phyloP scores from a whole-genome alignment of 352 stramenopile species.

The Phytopythium cucurbitacearum region DNA sequence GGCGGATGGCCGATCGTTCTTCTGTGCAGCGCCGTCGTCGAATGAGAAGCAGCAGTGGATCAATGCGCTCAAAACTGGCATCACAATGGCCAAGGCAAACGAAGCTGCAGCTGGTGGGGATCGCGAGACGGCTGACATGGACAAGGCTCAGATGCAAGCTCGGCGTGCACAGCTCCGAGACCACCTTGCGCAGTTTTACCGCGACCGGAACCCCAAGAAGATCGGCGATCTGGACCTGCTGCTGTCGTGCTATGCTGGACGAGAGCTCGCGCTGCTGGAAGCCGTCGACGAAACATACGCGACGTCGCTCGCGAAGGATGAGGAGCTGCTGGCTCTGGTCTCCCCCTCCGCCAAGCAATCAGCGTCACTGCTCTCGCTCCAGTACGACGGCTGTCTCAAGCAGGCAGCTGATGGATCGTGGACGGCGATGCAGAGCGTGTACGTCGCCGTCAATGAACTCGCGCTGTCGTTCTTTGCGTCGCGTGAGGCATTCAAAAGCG shows the following conservation, averaged over 20 bases:
- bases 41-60: slow-evolving; percentile 65
- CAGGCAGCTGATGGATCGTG: slow-evolving; percentile 28
- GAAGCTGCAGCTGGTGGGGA: slow-evolving; percentile 3
- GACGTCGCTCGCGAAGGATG: slow-evolving; percentile 23
- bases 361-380: slow-evolving; percentile 23
- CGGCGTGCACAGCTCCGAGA: slow-evolving; percentile 23
- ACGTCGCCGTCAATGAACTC: slow-evolving; percentile 43
- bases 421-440: slow-evolving; percentile 31
- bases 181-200: slow-evolving; percentile 44
- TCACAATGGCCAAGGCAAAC: slow-evolving; percentile 24
- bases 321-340: slow-evolving; percentile 24
- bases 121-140: slow-evolving; percentile 3
- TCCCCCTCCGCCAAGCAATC: slow-evolving; percentile 25
- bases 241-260: slow-evolving; percentile 37
- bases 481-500: slow-evolving; percentile 54
- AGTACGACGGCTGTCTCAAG: slow-evolving; percentile 34
- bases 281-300: slow-evolving; percentile 44
- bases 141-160: slow-evolving; percentile 14
- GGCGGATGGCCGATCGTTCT: slow-evolving; percentile 62
- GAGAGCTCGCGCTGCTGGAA: slow-evolving; percentile 41
- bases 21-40: slow-evolving; percentile 47
- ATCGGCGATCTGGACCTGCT: slow-evolving; percentile 42
- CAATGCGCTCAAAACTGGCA: slow-evolving; percentile 46
- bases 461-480: slow-evolving; percentile 48
- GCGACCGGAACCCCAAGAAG: slow-evolving; percentile 48